These are phyloP conservation scores for Cryptosporidium viatorum DNA, from an alignment of 169 alveolate genomes.

Conservation along the genomic window DNA sequence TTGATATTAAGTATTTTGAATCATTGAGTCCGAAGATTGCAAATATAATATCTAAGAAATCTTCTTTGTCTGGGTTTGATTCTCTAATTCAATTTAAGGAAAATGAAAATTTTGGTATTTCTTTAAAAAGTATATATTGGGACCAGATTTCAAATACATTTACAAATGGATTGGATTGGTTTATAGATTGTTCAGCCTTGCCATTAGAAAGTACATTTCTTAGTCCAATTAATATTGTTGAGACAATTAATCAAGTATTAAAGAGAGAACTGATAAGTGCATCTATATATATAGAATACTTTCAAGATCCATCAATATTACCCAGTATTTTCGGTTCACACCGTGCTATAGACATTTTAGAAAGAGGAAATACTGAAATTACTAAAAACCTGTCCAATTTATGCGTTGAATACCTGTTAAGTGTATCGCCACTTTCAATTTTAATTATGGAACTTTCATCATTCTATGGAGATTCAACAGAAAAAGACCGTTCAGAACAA, in stretches of 20 bases:
- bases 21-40: background rate
- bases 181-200: background rate
- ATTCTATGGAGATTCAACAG: background rate
- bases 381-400: background rate
- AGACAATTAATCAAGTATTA: constrained; percentile 5
- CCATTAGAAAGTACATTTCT: constrained; percentile 29
- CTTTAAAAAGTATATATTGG: constrained; percentile 32
- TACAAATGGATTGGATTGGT: constrained; percentile 73
- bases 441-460: background rate
- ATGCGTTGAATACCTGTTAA: background rate
- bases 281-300: background rate
- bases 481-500: background rate
- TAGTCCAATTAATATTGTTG: constrained; percentile 2
- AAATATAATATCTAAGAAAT: constrained; percentile 10
- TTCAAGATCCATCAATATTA: constrained; percentile 41
- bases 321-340: constrained; percentile 4
- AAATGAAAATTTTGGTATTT: constrained; percentile 7
- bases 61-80: constrained; percentile 27
- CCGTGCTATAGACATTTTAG: background rate
- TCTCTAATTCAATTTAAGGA: background rate
- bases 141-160: constrained; percentile 12
- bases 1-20: background rate
- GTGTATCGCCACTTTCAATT: constrained; percentile 3
- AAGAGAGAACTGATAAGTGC: background rate
- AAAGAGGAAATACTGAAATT: background rate